These are phyloP conservation scores for Aphelidium insulamus DNA, from an alignment of 371 early-diverging fungal species.

Conservation along the genomic window DNA sequence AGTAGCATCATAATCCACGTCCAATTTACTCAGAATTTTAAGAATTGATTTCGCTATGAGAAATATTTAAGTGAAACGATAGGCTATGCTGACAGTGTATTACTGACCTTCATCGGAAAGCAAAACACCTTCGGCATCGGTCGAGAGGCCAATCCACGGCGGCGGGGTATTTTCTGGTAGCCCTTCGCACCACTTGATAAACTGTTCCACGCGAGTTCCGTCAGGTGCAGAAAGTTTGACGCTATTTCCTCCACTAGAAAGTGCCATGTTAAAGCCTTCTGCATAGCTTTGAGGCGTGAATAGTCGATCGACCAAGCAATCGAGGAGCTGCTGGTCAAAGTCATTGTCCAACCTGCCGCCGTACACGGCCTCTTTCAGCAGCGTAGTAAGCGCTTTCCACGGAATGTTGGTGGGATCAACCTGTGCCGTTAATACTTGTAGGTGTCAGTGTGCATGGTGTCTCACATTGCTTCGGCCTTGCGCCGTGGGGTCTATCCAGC, in stretches of 20 bases:
- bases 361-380: constrained; percentile 75
- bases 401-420: constrained; percentile 87
- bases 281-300: constrained; percentile 62
- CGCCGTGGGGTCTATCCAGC: constrained; percentile 65
- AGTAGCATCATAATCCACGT: no score
- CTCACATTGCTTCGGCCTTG: constrained; percentile 56
- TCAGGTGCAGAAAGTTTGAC: constrained; percentile 50
- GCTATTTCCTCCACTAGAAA: constrained; percentile 20
- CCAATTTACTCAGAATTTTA: no score
- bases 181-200: constrained; percentile 62
- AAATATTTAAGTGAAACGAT: no score
- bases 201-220: constrained; percentile 63
- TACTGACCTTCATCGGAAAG: constrained; percentile 34
- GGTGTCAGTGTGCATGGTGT: no score
- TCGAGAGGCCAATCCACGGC: constrained; percentile 87
- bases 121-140: constrained; percentile 76
- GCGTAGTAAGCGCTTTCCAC: constrained; percentile 71
- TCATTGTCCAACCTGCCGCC: constrained; percentile 91
- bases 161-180: constrained; percentile 88
- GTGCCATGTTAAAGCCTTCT: constrained; percentile 52
- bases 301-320: constrained; percentile 64
- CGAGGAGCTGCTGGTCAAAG: constrained; percentile 65
- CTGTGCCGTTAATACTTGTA: no score
- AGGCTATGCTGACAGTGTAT: no score
- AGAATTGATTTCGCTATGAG: no score